Evolutionary conservation across 83 land plant genomes (phyloP), one percentile per base, ranked within the genome.

Genomic region (Larix sibirica): DNA sequence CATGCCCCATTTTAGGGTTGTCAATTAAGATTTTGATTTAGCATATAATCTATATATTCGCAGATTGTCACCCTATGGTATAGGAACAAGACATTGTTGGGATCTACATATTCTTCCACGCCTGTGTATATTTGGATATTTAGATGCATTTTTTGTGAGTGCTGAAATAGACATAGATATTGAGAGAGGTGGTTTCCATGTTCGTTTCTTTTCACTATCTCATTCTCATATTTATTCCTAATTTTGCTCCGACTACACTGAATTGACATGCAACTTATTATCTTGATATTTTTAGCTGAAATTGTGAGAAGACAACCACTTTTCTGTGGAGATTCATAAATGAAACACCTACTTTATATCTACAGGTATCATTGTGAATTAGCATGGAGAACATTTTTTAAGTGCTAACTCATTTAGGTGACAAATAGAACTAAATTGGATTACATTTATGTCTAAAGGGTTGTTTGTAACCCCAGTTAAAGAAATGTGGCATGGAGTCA

Each of bases 281-380:
- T 1, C 62, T 26, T 54, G 8, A 24, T 58, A 33, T 42, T 60
- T 59, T 26, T 23, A 92, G 99, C 98, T 84, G 99, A 97, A 86
- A 93, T 97, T 87, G 91, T 86, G 28, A 93, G 98, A 74, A 90
- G 90, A 81, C 89, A 88, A 70, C 93, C 99, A 13, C 85, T 97
- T 2, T 97, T 97, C 81, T 90, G 96, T 67, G 99, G 99, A 10
- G 98, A 95, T 71, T 97, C 97, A 20, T 97, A 97, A 81, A 89
- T 97, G 44, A 95, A 97, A 83, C 96, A 97, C 58, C 89, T 95
- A 82, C 95, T 97, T 76, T 94, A 97, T 77, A 97, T 97, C 18
- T 97, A 95, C 90, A 95, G 96, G 97, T 93, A 68, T 17, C 23
- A n/a, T 14, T 33, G 24, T 6, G 26, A 44, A 38, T 50, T 71